Evolutionary conservation across 2,329 filamentous ascomycete genomes (phyloP), one percentile per base, ranked within the genome.

Genomic region (Emmonsia crescens): DNA sequence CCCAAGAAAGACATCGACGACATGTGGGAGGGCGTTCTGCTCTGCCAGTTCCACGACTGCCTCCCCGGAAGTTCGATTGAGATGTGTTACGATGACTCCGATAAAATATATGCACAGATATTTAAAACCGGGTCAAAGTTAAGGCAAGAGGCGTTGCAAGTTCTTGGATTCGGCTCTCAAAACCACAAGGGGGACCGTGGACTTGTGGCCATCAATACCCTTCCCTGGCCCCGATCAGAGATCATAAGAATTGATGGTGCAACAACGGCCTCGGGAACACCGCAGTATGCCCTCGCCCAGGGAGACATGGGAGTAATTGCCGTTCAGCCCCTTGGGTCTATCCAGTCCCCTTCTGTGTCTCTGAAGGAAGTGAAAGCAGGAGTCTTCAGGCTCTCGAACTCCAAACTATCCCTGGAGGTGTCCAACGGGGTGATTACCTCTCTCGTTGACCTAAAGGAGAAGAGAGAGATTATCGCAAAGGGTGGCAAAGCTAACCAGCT

Each of bases 11-110:
- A 94, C n/a, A 87, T 99, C 61, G 94, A 99, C 71, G 83, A 88
- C 62, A 95, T 99, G 86, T 99, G 94, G 94, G 93, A 97, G 78
- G 82, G 83, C 61, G 88, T 93, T 2, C 81, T 97, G 29, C 83
- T 97, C 31, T 97, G 93, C 67, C 94, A 99, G 70, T 99, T 99
- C 80, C 94, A 99, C 67, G 94, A 99, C 72, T 97, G 94, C 72
- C 81, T 99, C 59, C 94, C 94, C 0, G 94, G 94, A 61, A 96
- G 91, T 72, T 89, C 86, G 40, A 97, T 99, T 68, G 92, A 95
- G 74, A 96, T 97, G 91, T 96, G 91, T 74, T 97, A 97, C 69
- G 90, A 96, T 73, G 94, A 99, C 72, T 96, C 92, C 2, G 89
- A 96, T 71, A 83, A 91, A 82, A 81, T 96, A 6, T 99, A 99